Evolutionary conservation across 2,329 filamentous ascomycete genomes (phyloP).

Genomic region (Ophiostoma pallidulum): DNA sequence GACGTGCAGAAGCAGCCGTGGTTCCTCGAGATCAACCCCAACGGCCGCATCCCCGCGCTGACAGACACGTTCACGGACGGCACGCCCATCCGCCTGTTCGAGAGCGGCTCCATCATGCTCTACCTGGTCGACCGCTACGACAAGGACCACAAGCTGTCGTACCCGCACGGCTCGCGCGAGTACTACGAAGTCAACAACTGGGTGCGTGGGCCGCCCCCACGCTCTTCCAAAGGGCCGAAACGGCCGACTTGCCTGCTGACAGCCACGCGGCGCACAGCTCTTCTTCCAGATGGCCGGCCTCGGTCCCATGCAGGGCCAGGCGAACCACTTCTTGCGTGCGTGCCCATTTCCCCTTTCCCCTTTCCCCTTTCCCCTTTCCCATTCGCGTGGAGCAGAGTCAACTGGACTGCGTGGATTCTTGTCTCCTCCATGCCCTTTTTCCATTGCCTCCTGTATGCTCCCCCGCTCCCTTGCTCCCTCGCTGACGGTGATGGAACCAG

Average conservation of each 20-base stretch:
- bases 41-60: slow-evolving; percentile 80
- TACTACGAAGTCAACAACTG: slow-evolving; percentile 74
- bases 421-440: too few species aligned
- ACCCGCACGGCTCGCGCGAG: slow-evolving; percentile 61
- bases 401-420: too few species aligned
- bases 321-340: slow-evolving; percentile 69
- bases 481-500: too few species aligned
- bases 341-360: not conserved
- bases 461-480: too few species aligned
- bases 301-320: slow-evolving; percentile 74
- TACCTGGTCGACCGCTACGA: slow-evolving; percentile 80
- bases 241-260: too few species aligned
- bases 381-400: too few species aligned
- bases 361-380: too few species aligned
- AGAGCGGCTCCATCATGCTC: slow-evolving; percentile 74
- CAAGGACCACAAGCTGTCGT: slow-evolving; percentile 71
- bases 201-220: too few species aligned
- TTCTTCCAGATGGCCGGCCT: slow-evolving; percentile 73
- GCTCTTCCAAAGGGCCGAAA: too few species aligned
- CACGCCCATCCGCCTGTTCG: slow-evolving; percentile 65
- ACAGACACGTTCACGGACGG: slow-evolving; percentile 72
- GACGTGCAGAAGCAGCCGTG: slow-evolving; percentile 71
- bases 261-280: slow-evolving; percentile 28
- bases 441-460: too few species aligned
- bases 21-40: slow-evolving; percentile 89